phyloP scores from a whole-genome alignment of 2,329 filamentous ascomycete genomes.

The Coleophoma cylindrospora region DNA sequence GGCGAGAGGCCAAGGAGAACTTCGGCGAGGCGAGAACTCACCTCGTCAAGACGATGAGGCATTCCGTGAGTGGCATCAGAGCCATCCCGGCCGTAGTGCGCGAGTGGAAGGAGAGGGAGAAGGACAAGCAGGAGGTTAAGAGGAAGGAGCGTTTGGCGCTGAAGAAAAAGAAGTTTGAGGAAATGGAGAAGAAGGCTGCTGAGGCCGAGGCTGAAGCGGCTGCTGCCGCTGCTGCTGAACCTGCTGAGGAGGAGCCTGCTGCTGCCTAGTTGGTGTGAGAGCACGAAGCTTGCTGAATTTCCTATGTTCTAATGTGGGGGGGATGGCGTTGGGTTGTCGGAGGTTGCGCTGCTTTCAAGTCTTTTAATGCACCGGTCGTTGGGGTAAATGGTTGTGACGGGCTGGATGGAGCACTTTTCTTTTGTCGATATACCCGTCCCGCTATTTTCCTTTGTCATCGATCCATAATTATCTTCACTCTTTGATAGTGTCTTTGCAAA shows the following conservation, averaged over 20 bases:
- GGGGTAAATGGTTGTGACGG: neutral
- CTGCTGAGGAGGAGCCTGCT: neutral
- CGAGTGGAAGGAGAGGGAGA: constrained; percentile 30
- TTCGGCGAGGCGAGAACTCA: constrained; percentile 7
- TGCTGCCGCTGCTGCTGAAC: constrained; percentile 3
- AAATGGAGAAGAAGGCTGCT: constrained; percentile 12
- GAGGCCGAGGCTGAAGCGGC: constrained; percentile 2
- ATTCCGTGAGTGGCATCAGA: constrained; percentile 5
- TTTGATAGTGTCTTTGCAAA: neutral
- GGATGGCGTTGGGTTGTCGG: neutral
- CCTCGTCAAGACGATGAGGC: constrained; percentile 2
- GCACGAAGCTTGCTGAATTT: neutral
- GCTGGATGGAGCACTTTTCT: neutral
- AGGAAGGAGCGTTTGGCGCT: constrained; percentile 25
- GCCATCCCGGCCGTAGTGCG: constrained; percentile 26
- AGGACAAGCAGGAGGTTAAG: constrained; percentile 25
- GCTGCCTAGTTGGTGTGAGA: neutral
- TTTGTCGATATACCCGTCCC: neutral
- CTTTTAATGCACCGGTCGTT: neutral
- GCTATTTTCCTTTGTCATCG: neutral
- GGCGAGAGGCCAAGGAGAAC: constrained; percentile 14
- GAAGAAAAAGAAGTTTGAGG: constrained; percentile 11
- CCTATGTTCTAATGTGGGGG: neutral
- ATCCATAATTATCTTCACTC: neutral
- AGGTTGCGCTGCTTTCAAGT: neutral